Conservation (phyloP, 495 filamentous ascomycete species). For the Penicillium cosmopolitanum region DNA sequence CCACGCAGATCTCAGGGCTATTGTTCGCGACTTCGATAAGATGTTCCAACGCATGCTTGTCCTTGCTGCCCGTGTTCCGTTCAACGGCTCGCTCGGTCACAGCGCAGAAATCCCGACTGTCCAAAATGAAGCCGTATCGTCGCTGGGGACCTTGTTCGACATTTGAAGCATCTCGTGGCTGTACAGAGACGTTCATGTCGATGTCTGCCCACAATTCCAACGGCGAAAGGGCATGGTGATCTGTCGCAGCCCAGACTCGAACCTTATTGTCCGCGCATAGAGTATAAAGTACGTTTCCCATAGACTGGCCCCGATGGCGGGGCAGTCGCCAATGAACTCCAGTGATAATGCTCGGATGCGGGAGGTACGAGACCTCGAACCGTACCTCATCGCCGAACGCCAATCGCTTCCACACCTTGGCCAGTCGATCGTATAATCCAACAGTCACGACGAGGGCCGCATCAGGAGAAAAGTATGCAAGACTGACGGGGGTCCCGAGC, state of each 20-base stretch:
- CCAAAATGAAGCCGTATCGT: slow-evolving; percentile 81
- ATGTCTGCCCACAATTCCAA: slow-evolving; percentile 83
- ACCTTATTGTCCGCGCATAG: slow-evolving; percentile 83
- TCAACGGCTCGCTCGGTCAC: slow-evolving; percentile 79
- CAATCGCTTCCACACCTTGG: slow-evolving; percentile 90
- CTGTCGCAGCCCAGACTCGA: slow-evolving; percentile 80
- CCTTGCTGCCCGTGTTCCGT: slow-evolving; percentile 58
- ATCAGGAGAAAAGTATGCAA: slow-evolving; percentile 83
- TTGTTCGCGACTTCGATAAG: slow-evolving; percentile 84
- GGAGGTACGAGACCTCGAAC: slow-evolving; percentile 89
- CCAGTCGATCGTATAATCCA: slow-evolving; percentile 76
- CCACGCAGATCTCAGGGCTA: slow-evolving; percentile 83
- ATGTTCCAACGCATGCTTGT: slow-evolving; percentile 76
- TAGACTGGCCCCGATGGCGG: slow-evolving; percentile 72
- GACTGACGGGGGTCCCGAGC: slow-evolving; percentile 73
- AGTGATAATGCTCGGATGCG: slow-evolving; percentile 79
- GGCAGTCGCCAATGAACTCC: slow-evolving; percentile 84
- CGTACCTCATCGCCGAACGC: slow-evolving; percentile 84
- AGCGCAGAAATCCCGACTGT: slow-evolving; percentile 76
- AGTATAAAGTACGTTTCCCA: slow-evolving; percentile 92
- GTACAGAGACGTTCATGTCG: slow-evolving; percentile 76
- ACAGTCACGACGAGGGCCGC: slow-evolving; percentile 83
- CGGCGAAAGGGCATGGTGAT: slow-evolving; percentile 70
- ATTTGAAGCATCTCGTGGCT: slow-evolving; percentile 52
- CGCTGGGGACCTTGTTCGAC: slow-evolving; percentile 34